A percentile compares a stretch with the other conserved stretches of the same genome.
Evolutionary conservation across 768 basidiomycete species (phyloP).

Genomic region (Boletus eberwhitei): DNA sequence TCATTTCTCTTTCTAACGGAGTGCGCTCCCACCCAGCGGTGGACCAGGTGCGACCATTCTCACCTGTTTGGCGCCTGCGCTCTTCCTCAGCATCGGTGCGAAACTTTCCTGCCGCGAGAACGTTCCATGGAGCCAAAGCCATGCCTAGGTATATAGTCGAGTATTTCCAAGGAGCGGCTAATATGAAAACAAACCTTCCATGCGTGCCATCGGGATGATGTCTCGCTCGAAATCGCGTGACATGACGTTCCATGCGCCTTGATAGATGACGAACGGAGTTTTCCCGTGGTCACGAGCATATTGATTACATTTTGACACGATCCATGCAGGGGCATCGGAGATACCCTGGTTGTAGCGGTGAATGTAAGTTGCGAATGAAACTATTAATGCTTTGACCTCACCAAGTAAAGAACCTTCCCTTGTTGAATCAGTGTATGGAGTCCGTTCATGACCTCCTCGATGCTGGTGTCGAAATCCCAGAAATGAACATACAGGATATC

Average conservation of each 20-base stretch:
- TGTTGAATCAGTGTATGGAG: slow-evolving; percentile 39
- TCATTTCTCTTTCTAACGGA: slow-evolving; percentile 32
- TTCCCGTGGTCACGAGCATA: slow-evolving; percentile 49
- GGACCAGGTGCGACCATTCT: slow-evolving; percentile 36
- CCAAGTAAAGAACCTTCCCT: slow-evolving; percentile 41
- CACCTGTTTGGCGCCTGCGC: slow-evolving; percentile 25
- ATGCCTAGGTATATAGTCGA: not conserved
- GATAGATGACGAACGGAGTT: slow-evolving; percentile 52
- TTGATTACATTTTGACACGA: slow-evolving; percentile 44
- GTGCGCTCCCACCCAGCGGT: slow-evolving; percentile 31
- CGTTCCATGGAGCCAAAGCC: slow-evolving; percentile 36
- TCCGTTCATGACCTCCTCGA: slow-evolving; percentile 44
- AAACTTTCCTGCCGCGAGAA: slow-evolving; percentile 26
- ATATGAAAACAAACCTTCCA: slow-evolving; percentile 29
- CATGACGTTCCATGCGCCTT: slow-evolving; percentile 44
- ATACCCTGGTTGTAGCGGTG: slow-evolving; percentile 28
- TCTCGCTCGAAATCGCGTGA: too few relatives aligned
- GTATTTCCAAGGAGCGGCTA: not conserved
- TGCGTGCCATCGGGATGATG: too few relatives aligned
- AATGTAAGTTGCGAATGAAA: not conserved
- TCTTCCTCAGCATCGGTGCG: slow-evolving; percentile 29
- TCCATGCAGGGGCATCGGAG: slow-evolving; percentile 45
- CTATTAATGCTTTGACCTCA: not conserved
- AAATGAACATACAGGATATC: slow-evolving; percentile 48
- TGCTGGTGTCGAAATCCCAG: slow-evolving; percentile 10